phyloP scores from a whole-genome alignment of 2,329 filamentous ascomycete genomes.

The Scytalidium lignicola region DNA sequence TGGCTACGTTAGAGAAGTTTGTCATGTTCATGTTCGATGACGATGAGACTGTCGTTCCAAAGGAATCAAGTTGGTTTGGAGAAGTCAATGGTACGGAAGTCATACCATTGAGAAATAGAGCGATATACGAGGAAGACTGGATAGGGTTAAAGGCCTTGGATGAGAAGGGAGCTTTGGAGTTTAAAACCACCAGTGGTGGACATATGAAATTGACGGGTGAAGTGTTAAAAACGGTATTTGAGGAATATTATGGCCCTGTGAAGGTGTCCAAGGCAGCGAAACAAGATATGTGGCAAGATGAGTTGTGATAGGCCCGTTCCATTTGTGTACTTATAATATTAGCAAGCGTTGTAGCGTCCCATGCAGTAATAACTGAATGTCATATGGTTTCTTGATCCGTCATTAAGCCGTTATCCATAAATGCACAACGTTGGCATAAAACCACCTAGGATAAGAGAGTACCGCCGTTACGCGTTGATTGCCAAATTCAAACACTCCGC shows the following conservation, averaged over 20 bases:
- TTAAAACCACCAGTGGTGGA: conserved; percentile 65
- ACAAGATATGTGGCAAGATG: neutral
- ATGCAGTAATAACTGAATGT: neutral
- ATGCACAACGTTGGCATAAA: neutral
- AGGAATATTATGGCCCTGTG: conserved; percentile 37
- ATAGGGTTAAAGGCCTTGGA: conserved; percentile 77
- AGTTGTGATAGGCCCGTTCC: neutral
- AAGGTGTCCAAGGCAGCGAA: conserved; percentile 5
- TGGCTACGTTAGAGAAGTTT: conserved; percentile 68
- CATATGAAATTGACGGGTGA: conserved; percentile 78
- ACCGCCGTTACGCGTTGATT: neutral
- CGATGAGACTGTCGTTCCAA: conserved; percentile 81
- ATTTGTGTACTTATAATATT: neutral
- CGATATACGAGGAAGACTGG: conserved; percentile 88
- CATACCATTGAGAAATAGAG: conserved; percentile 62
- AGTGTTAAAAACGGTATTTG: conserved; percentile 43
- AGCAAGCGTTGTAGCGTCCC: neutral
- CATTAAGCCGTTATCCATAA: neutral
- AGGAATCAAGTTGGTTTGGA: conserved; percentile 85
- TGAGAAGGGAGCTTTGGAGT: conserved; percentile 70
- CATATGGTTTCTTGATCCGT: neutral
- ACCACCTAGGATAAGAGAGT: neutral
- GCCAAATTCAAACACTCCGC: neutral
- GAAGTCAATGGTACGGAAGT: conserved; percentile 72
- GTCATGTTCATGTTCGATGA: conserved; percentile 88